phyloP scores from a whole-genome alignment of 164 flowering plant species.

The Vitis amurensis region DNA sequence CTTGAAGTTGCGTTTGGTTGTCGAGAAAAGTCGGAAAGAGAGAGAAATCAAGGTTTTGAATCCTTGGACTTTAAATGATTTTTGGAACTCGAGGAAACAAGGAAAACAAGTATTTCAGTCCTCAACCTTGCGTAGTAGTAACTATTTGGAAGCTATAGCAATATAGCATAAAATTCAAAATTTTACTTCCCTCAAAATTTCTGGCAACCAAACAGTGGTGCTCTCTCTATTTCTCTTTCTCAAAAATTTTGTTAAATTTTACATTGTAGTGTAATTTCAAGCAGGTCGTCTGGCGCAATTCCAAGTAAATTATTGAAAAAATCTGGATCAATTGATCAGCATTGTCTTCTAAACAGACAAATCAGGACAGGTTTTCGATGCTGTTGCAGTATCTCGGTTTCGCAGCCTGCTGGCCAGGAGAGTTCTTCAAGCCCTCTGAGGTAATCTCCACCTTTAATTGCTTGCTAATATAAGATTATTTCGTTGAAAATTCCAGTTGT shows the following conservation, averaged over 20 bases:
- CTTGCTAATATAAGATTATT: not conserved
- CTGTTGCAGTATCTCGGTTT: conserved; percentile 29
- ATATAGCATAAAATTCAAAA: too few species aligned
- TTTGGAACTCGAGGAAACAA: too few species aligned
- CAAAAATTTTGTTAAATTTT: not conserved
- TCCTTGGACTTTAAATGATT: too few species aligned
- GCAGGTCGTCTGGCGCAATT: conserved; percentile 22
- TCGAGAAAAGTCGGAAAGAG: too few species aligned
- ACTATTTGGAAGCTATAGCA: too few species aligned
- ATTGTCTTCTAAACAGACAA: not conserved
- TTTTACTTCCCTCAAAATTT: too few species aligned
- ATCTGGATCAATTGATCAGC: not conserved
- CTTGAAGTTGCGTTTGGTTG: not conserved
- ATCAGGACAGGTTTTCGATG: conserved; percentile 26
- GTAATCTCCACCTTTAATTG: conserved; percentile 21
- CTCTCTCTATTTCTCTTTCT: not conserved
- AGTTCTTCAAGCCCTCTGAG: conserved; percentile 31
- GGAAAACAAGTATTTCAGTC: too few species aligned
- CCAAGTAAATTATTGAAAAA: conserved; percentile 5
- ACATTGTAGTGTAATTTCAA: not conserved
- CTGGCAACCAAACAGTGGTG: not conserved
- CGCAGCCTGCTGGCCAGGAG: conserved; percentile 24
- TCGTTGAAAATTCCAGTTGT: too few species aligned
- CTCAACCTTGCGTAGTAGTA: too few species aligned
- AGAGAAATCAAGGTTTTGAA: too few species aligned